Base-by-base conservation (phyloP, 257 asterid genomes). In the Salvia rosmarinus region DNA sequence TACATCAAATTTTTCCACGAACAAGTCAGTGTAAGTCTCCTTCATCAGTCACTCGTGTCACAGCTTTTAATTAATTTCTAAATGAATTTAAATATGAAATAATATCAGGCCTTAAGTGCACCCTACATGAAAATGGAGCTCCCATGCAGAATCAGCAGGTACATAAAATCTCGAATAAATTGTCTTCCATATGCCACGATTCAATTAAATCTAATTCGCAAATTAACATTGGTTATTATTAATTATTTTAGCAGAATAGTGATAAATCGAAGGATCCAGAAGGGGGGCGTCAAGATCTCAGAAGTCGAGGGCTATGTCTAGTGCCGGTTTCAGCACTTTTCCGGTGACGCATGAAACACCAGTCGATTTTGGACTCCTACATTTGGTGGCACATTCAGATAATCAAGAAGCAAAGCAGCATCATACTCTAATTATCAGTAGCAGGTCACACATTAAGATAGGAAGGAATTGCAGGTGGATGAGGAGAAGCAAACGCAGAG, bases 121-220 rank as follows among this genome's bases (percentile, higher is more conserved):
- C 95, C 96, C 52, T 92, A 92, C 84, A 78, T 92, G 96, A 88
- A 88, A 92, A 77, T 82, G 98, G 96, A 85, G 90, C 84, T 79
- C 81, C 88, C 60, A 59, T 79, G 68, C 85, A 88, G 55, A 87
- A 82, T 71, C 97, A 83, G 14, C 95, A 84, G 95, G 96, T 89
- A 71, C 73, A 70, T 8, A 67, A 34, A 54, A 73, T 52, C 60
- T 23, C 8, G 5, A 32, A 10, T 57, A 9, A 55, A 39, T 39
- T 39, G 44, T 2, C 8, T 7, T 39, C 8, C 8, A 5, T 35
- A 39, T 39, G 11, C 12, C 12, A 39, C 2, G 44, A 39, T 39
- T 39, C 12, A 39, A n/a, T n/a, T n/a, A n/a, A 39, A 39, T 10
- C 8, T 8, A 39, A 9, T 4, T 25, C 30, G 30, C 30, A 25